Evolutionary conservation across 2,329 filamentous ascomycete genomes (phyloP).

Genomic region (Lecanicillium sp.): DNA sequence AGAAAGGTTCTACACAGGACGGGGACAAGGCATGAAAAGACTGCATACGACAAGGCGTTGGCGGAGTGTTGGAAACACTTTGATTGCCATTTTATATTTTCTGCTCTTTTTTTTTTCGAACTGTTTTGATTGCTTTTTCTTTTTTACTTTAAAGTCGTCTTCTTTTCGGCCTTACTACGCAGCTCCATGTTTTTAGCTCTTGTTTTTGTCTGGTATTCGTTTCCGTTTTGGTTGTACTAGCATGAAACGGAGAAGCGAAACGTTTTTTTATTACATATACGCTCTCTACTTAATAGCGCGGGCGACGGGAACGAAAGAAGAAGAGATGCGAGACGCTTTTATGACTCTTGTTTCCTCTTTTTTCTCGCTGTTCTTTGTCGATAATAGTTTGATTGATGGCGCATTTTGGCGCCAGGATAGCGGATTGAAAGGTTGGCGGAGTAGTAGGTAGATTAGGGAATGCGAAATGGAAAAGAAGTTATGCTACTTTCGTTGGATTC

Average conservation of each 20-base stretch:
- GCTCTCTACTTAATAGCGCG: neutral
- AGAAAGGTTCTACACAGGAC: no score
- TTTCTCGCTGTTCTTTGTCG: no score
- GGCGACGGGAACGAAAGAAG: no score
- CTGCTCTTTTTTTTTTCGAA: constrained; percentile 5
- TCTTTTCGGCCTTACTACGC: constrained; percentile 1
- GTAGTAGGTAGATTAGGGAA: no score
- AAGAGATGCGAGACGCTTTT: no score
- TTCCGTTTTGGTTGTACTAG: constrained; percentile 2
- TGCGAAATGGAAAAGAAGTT: neutral
- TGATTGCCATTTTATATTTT: constrained; percentile 4
- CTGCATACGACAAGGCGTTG: no score
- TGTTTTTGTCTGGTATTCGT: constrained; percentile 7
- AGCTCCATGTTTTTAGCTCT: constrained; percentile 3
- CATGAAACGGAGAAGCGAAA: neutral
- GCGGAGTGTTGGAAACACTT: neutral
- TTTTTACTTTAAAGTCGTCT: neutral
- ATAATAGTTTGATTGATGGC: no score
- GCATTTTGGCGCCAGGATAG: no score
- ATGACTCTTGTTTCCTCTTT: no score
- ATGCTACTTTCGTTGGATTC: neutral
- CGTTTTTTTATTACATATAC: neutral
- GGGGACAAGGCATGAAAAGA: no score
- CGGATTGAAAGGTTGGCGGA: no score
- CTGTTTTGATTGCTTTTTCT: neutral